A percentile compares a stretch with the other conserved stretches of the same genome.
Conservation (phyloP, 371 early-diverging fungal genomes). For the Funneliformis caledonium region DNA sequence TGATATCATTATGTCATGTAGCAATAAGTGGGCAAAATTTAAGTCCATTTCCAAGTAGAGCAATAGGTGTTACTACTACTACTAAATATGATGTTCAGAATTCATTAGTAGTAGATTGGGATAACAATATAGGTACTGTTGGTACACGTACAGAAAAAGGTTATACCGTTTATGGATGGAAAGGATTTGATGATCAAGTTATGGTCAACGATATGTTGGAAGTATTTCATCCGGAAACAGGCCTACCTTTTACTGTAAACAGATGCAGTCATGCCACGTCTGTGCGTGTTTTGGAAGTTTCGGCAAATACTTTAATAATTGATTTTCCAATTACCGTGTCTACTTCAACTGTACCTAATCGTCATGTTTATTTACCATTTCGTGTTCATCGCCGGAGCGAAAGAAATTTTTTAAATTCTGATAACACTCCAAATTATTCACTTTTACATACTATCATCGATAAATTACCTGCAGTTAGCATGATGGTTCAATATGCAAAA, state of each 20-base stretch:
- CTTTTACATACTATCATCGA: slow-evolving; percentile 3
- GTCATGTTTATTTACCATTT: slow-evolving; percentile 38
- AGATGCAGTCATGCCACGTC: slow-evolving; percentile 20
- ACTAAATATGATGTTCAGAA: slow-evolving; percentile 25
- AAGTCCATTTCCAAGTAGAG: slow-evolving; percentile 23
- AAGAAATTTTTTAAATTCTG: slow-evolving; percentile 22
- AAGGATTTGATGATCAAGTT: slow-evolving; percentile 28
- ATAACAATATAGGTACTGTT: slow-evolving; percentile 12
- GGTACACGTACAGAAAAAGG: slow-evolving; percentile 15
- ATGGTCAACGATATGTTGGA: slow-evolving; percentile 34
- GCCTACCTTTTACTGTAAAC: slow-evolving; percentile 33
- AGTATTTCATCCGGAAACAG: slow-evolving; percentile 40
- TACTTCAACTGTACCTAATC: slow-evolving; percentile 10
- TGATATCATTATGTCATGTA: slow-evolving; percentile 39
- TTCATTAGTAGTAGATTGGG: slow-evolving; percentile 33
- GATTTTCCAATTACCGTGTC: slow-evolving; percentile 33
- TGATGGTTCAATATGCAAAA: slow-evolving; percentile 40
- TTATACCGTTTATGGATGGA: slow-evolving; percentile 39
- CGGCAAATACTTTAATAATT: slow-evolving; percentile 16
- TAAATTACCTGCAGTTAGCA: slow-evolving; percentile 29
- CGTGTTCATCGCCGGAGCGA: slow-evolving; percentile 35
- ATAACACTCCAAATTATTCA: slow-evolving; percentile 27
- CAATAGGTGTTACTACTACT: slow-evolving; percentile 32
- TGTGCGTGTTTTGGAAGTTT: slow-evolving; percentile 40
- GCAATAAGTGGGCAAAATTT: slow-evolving; percentile 21